A percentile compares a stretch with the other conserved stretches of the same genome.
phyloP scores from a whole-genome alignment of 305 asterid species.

The Fraxinus floribunda region DNA sequence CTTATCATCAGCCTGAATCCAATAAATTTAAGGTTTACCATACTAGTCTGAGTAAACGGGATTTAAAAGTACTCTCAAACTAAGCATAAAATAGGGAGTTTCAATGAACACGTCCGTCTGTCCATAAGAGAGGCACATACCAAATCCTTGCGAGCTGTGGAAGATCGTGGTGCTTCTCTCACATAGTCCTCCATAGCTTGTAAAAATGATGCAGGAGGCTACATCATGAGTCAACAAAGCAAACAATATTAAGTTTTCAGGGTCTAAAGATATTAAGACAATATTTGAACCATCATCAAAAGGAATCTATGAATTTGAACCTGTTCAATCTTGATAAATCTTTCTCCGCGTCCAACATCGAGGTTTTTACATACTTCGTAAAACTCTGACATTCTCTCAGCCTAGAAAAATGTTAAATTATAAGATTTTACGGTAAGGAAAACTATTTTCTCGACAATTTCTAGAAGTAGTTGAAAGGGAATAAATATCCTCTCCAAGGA shows the following conservation, averaged over 20 bases:
- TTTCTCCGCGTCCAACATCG: constrained; percentile 89
- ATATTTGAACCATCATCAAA: neutral
- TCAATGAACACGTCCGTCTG: neutral
- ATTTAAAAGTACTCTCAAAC: neutral
- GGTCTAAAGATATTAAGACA: neutral
- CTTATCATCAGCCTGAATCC: constrained; percentile 54
- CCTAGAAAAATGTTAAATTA: constrained; percentile 46
- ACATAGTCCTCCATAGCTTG: constrained; percentile 99
- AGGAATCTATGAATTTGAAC: constrained; percentile 32
- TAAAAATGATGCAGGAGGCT: constrained; percentile 96
- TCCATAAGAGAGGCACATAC: constrained; percentile 37
- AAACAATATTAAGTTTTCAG: constrained; percentile 15
- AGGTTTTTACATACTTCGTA: constrained; percentile 81
- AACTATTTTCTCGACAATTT: neutral
- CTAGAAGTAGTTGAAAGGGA: neutral
- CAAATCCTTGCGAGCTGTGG: constrained; percentile 72
- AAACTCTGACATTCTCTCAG: constrained; percentile 89
- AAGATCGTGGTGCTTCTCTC: constrained; percentile 85
- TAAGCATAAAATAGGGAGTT: neutral
- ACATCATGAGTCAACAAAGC: constrained; percentile 26
- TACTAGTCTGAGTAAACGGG: neutral
- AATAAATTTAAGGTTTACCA: neutral
- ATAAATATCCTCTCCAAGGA: neutral
- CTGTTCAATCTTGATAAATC: constrained; percentile 93
- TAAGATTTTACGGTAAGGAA: constrained; percentile 4